Conservation (phyloP, 169 alveolate species). For the Babesia bovis region DNA sequence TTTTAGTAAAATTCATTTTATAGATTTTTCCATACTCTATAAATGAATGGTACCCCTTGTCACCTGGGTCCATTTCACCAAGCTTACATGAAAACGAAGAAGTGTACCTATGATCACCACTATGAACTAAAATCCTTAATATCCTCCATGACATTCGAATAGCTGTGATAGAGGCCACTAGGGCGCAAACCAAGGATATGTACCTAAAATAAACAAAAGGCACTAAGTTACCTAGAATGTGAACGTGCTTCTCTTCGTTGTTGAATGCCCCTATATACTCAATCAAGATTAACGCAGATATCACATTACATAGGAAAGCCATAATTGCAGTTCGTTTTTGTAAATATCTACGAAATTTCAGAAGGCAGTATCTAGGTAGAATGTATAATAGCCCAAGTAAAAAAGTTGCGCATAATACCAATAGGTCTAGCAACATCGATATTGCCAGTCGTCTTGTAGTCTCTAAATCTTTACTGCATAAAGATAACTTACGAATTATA, state of each 20-base stretch:
- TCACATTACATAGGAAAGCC: not conserved
- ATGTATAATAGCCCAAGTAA: not conserved
- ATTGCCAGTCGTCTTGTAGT: not conserved
- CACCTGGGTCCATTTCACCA: not conserved
- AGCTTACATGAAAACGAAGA: not conserved
- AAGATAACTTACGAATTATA: not conserved
- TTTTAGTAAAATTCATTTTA: slow-evolving; percentile 1
- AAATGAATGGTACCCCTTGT: not conserved
- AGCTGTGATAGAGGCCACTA: not conserved
- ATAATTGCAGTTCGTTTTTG: not conserved
- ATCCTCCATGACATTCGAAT: not conserved
- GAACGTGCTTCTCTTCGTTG: not conserved
- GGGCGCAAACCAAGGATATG: not conserved
- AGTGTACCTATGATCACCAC: not conserved
- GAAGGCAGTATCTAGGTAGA: not conserved
- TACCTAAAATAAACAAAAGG: not conserved
- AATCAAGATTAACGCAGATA: not conserved
- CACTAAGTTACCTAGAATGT: not conserved
- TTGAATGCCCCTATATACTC: not conserved
- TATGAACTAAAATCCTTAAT: not conserved
- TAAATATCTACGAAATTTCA: not conserved
- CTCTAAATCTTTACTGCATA: not conserved
- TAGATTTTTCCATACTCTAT: slow-evolving; percentile 14
- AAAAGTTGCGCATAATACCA: not conserved
- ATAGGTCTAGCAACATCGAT: not conserved